Evolutionary conservation across 371 early-diverging fungal genomes (phyloP).

Genomic region (Mortierella sp.): DNA sequence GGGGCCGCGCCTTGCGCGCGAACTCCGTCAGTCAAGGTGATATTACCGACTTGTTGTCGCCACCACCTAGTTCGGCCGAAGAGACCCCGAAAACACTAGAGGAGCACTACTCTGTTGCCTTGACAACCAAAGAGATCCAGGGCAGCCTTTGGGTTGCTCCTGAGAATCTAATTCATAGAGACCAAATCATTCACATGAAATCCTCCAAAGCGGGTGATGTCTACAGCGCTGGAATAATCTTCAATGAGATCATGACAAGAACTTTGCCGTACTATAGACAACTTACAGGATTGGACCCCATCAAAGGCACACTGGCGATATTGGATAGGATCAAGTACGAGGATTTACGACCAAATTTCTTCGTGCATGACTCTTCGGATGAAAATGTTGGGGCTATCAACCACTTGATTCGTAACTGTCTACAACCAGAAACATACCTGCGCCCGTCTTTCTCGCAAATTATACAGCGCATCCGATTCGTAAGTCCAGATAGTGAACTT

Average conservation of each 20-base stretch:
- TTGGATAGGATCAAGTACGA: conserved; percentile 45
- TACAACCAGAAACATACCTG: conserved; percentile 52
- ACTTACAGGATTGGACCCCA: conserved; percentile 19
- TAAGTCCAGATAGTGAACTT: conserved; percentile 63
- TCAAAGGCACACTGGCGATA: conserved; percentile 23
- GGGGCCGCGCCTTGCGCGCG: neutral
- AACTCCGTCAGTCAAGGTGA: conserved; percentile 12
- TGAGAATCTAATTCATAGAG: conserved; percentile 39
- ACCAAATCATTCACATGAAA: conserved; percentile 19
- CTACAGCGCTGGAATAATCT: conserved; percentile 61
- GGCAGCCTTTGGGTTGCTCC: conserved; percentile 50
- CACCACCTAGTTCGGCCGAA: conserved; percentile 1
- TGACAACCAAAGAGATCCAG: conserved; percentile 27
- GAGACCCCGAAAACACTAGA: conserved; percentile 25
- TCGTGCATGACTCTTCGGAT: conserved; percentile 53
- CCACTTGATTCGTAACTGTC: conserved; percentile 58
- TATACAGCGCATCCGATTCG: conserved; percentile 52
- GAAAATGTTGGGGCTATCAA: conserved; percentile 59
- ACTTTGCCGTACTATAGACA: conserved; percentile 57
- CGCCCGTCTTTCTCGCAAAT: conserved; percentile 59
- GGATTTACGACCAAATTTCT: conserved; percentile 44
- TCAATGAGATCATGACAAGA: conserved; percentile 66
- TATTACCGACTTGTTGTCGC: conserved; percentile 3
- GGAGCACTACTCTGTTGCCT: conserved; percentile 10
- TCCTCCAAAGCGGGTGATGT: conserved; percentile 45